phyloP scores from a whole-genome alignment of 768 basidiomycete species.

The Strobilomyces dryophilus region DNA sequence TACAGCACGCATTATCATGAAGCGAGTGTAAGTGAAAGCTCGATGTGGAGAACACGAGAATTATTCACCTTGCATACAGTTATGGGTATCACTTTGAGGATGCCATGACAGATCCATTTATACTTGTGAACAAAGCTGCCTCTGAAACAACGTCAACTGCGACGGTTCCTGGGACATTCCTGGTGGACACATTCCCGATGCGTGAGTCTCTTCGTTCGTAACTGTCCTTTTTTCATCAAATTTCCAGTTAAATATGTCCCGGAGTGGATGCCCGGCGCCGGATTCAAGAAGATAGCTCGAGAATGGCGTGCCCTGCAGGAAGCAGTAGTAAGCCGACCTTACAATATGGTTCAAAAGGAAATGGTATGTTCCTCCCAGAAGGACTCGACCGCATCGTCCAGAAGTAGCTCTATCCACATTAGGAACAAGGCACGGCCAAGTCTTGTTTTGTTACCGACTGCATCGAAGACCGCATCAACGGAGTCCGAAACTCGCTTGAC shows the following conservation, averaged over 20 bases:
- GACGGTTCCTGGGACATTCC: constrained; percentile 2
- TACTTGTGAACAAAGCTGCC: constrained; percentile 5
- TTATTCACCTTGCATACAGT: neutral
- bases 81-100: constrained; percentile 2
- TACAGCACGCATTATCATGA: constrained; percentile 6
- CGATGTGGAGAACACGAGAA: neutral
- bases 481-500: neutral
- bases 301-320: constrained; percentile 5
- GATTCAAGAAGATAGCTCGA: constrained; percentile 4
- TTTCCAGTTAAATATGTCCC: constrained; percentile 1
- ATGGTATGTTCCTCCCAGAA: neutral
- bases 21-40: neutral
- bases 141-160: constrained; percentile 2
- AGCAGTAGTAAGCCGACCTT: constrained; percentile 1
- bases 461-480: constrained; percentile 1
- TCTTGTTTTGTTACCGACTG: constrained; percentile 4
- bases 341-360: constrained; percentile 1
- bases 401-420: neutral
- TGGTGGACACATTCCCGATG: constrained; percentile 3
- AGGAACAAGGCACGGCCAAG: neutral
- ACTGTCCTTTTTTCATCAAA: neutral
- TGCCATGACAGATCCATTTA: constrained; percentile 2
- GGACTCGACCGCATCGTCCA: neutral
- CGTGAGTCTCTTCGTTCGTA: neutral
- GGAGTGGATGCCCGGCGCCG: constrained; percentile 1